phyloP scores from a whole-genome alignment of 306 rosid genomes.

The Rosa rugosa region DNA sequence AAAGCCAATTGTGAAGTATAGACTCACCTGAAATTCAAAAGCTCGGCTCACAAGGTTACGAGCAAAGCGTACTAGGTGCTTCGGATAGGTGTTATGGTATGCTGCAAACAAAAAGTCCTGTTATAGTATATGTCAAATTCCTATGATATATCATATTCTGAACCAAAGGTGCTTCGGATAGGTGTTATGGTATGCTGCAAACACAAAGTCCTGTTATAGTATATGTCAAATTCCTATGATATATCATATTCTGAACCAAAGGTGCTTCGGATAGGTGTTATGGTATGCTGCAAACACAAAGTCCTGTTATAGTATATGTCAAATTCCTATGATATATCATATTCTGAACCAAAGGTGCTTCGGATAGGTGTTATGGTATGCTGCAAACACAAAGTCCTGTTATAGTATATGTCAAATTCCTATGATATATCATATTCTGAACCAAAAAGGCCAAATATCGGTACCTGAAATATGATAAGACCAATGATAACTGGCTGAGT shows the following conservation, averaged over 20 bases:
- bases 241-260: neutral
- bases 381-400: conserved; percentile 47
- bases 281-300: conserved; percentile 66
- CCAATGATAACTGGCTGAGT: conserved; percentile 90
- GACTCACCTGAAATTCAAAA: conserved; percentile 80
- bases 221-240: neutral
- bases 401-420: neutral
- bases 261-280: conserved; percentile 74
- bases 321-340: neutral
- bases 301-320: conserved; percentile 9
- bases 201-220: conserved; percentile 20
- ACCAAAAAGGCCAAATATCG: neutral
- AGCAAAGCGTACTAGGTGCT: too few species aligned
- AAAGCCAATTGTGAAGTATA: neutral
- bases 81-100: conserved; percentile 73
- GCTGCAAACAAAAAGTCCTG: conserved; percentile 50
- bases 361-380: conserved; percentile 78
- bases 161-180: conserved; percentile 34
- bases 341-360: conserved; percentile 33
- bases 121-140: neutral
- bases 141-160: neutral
- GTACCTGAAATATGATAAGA: conserved; percentile 85
- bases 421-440: neutral
- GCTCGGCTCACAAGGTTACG: conserved; percentile 59
- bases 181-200: conserved; percentile 86